Base-by-base conservation (phyloP, 2,329 filamentous ascomycete genomes). In the Septoria petroselini region DNA sequence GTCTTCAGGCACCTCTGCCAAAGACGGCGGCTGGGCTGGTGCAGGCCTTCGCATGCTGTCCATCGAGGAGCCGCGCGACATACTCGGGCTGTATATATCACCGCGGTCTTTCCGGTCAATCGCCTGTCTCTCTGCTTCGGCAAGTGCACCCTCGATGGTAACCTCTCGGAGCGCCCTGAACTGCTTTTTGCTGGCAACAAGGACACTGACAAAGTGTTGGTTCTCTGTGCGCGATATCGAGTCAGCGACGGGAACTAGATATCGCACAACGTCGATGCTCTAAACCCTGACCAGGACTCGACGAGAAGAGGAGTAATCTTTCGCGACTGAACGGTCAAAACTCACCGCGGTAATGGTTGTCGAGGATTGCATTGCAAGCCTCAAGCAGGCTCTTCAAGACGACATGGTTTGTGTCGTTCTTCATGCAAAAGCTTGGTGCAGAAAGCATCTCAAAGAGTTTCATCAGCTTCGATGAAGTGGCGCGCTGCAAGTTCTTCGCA, bases 391-490 rank as follows among this genome's bases (percentile, higher is more conserved):
- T 91, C 41, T 83, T 80, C 5, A 98, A 75, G 3, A 97, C 79
- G 25, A 76, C 74, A 65, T 97, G 88, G 58, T 98, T 98, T 30
- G 81, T 86, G 51, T 98, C 93, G 61, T 95, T 97, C 6, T 88
- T 89, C 14, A 97, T 75, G 7, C 98, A 73, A 66, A 97, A 98
- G 25, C 87, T 89, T 0, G 93, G 91, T 0, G 90, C 88, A 7
- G 91, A 94, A 87, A 97, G 95, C 27, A 88, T 93, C 3, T 83
- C 82, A 66, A 94, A 95, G 0, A 97, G 75, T 61, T 96, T 90
- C 59, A 97, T 76, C 23, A 97, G 73, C 66, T 90, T 95, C 1
- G 85, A 83, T 65, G 88, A 87, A 12, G 89, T 84, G 2, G 83
- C 79, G 3, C 82, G 75, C 42, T 86, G 88, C 8, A 97, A 73